phyloP scores from a whole-genome alignment of 1,139 yeast genomes.

The Saccharomyces pastorianus region DNA sequence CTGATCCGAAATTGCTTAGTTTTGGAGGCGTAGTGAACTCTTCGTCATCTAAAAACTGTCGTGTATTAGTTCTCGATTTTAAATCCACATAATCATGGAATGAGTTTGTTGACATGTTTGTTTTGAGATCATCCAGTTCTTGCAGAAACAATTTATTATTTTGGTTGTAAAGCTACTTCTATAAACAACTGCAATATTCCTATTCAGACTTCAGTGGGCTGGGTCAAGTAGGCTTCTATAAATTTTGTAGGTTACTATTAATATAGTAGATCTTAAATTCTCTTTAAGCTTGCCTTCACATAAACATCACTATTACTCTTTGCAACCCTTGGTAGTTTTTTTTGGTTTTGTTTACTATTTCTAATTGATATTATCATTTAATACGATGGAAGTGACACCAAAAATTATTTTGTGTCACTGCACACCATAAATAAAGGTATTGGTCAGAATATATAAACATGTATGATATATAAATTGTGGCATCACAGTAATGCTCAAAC shows the following conservation, averaged over 20 bases:
- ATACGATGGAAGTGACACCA: not conserved
- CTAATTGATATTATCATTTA: not conserved
- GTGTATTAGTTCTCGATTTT: conserved; percentile 7
- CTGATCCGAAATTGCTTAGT: conserved; percentile 29
- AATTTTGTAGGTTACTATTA: not conserved
- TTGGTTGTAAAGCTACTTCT: not conserved
- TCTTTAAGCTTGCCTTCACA: not conserved
- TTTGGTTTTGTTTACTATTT: not conserved
- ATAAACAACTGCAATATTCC: not conserved
- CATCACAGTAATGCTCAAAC: not conserved
- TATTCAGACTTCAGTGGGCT: not conserved
- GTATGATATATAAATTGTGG: not conserved
- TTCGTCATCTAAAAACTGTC: conserved; percentile 23
- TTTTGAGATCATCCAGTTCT: not conserved
- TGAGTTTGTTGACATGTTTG: not conserved
- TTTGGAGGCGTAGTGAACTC: conserved; percentile 25
- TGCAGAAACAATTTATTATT: not conserved
- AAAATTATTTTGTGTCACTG: not conserved
- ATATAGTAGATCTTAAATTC: not conserved
- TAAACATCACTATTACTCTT: not conserved
- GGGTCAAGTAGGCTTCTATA: not conserved
- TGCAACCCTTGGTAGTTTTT: not conserved
- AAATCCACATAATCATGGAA: not conserved
- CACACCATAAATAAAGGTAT: not conserved
- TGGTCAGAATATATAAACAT: not conserved